These are phyloP conservation scores for Periconia sp. DNA, from an alignment of 2,329 filamentous ascomycete genomes.

Conservation along the genomic window DNA sequence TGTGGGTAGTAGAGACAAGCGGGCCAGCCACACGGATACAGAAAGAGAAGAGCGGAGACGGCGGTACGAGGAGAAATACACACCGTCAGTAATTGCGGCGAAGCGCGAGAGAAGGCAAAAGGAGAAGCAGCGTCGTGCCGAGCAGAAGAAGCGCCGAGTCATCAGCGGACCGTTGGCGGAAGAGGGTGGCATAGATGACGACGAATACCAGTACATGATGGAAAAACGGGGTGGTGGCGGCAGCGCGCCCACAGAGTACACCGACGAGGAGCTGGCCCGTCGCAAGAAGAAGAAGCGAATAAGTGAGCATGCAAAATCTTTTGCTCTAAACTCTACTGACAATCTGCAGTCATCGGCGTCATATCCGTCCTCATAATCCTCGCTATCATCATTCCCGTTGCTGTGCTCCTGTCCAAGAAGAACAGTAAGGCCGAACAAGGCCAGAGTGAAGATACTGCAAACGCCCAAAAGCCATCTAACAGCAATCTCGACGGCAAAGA, in stretches of 20 bases:
- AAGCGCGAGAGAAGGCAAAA: conserved; percentile 49
- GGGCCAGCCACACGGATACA: conserved; percentile 34
- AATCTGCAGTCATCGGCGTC: conserved; percentile 45
- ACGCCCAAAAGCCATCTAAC: conserved; percentile 46
- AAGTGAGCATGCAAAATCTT: conserved; percentile 54
- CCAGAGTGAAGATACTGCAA: conserved; percentile 19
- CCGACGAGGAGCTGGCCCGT: conserved; percentile 47
- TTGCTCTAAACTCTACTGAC: conserved; percentile 1
- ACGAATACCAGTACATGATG: conserved; percentile 48
- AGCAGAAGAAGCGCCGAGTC: conserved; percentile 48
- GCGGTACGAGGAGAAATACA: conserved; percentile 39
- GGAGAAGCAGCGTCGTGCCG: conserved; percentile 36
- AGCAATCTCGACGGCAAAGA: conserved; percentile 54
- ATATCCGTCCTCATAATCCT: conserved; percentile 48
- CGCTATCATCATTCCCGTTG: conserved; percentile 55
- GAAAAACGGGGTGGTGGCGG: conserved; percentile 51
- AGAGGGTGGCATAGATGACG: conserved; percentile 49
- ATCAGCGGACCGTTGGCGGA: conserved; percentile 56
- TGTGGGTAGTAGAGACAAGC: conserved; percentile 28
- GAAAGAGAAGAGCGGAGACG: conserved; percentile 36
- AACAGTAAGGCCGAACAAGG: conserved; percentile 38
- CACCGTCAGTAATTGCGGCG: conserved; percentile 46
- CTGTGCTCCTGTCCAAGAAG: conserved; percentile 54
- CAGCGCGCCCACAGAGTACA: conserved; percentile 37
- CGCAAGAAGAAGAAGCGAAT: conserved; percentile 61